Conservation (phyloP, 129 eudicot genomes). For the Helichrysum umbraculigerum region DNA sequence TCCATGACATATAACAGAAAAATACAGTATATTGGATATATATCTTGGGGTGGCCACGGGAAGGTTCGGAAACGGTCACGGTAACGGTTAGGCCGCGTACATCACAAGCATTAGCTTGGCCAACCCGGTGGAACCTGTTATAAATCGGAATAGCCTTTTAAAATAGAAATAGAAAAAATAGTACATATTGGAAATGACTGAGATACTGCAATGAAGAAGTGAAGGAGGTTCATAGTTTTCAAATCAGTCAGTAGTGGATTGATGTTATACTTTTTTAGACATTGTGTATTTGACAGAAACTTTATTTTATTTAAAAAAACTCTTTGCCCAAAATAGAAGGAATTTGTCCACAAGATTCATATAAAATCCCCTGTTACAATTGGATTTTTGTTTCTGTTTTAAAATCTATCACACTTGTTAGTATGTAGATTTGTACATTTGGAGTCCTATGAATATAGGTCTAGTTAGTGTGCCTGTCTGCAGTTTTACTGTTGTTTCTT, state of each 20-base stretch:
- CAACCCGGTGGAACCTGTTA: no score
- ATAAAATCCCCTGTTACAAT: slow-evolving; percentile 13
- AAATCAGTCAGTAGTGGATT: slow-evolving; percentile 26
- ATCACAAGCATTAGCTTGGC: no score
- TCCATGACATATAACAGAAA: neutral
- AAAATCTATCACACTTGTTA: slow-evolving; percentile 23
- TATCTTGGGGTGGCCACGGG: no score
- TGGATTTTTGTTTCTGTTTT: slow-evolving; percentile 22
- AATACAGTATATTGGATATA: neutral
- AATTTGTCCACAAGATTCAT: slow-evolving; percentile 30
- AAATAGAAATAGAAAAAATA: no score
- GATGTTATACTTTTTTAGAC: slow-evolving; percentile 19
- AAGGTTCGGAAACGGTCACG: no score
- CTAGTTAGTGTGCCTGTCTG: slow-evolving; percentile 31
- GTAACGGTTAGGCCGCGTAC: no score
- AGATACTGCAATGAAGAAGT: slow-evolving; percentile 28
- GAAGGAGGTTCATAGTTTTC: slow-evolving; percentile 24
- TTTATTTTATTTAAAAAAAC: neutral
- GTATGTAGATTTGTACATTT: neutral
- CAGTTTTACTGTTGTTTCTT: slow-evolving; percentile 34
- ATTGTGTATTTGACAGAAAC: neutral
- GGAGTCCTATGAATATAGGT: neutral
- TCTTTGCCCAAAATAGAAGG: slow-evolving; percentile 34
- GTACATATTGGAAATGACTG: slow-evolving; percentile 20
- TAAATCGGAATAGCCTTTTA: no score